Percentiles rank a stretch among this genome's conserved stretches.
These are phyloP conservation scores for Diaporthe sp. DNA, from an alignment of 2,329 filamentous ascomycete genomes.

Conservation along the genomic window DNA sequence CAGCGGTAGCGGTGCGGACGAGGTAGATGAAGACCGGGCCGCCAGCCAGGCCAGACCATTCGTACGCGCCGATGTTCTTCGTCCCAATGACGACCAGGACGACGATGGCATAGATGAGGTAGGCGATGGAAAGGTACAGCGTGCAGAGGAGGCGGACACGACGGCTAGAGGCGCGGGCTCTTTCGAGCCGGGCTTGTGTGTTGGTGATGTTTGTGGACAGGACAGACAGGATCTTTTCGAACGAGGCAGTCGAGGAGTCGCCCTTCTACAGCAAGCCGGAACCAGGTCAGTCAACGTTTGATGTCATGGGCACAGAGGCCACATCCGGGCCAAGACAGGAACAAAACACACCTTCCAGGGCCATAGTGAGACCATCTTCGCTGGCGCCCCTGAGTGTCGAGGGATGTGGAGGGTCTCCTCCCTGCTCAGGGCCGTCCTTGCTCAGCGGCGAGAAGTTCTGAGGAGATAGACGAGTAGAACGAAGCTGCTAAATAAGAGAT, in stretches of 20 bases:
- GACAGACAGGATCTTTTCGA: constrained; percentile 89
- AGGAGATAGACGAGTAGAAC: neutral
- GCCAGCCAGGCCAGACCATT: constrained; percentile 84
- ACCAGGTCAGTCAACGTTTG: constrained; percentile 35
- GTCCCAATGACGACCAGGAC: constrained; percentile 88
- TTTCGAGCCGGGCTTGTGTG: constrained; percentile 81
- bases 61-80: constrained; percentile 79
- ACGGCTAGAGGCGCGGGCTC: constrained; percentile 78
- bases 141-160: constrained; percentile 89
- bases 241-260: constrained; percentile 87
- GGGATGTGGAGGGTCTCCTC: neutral
- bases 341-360: constrained; percentile 78
- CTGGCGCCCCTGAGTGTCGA: constrained; percentile 12
- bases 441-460: neutral
- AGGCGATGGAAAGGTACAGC: constrained; percentile 90
- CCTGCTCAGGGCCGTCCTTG: neutral
- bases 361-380: constrained; percentile 85
- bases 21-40: constrained; percentile 87
- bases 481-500: neutral
- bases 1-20: constrained; percentile 75
- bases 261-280: constrained; percentile 61
- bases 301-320: neutral
- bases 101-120: constrained; percentile 88
- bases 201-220: constrained; percentile 87
- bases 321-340: neutral